These are phyloP conservation scores for Primulina huaijiensis DNA, from an alignment of 257 asterid species.

Conservation along the genomic window DNA sequence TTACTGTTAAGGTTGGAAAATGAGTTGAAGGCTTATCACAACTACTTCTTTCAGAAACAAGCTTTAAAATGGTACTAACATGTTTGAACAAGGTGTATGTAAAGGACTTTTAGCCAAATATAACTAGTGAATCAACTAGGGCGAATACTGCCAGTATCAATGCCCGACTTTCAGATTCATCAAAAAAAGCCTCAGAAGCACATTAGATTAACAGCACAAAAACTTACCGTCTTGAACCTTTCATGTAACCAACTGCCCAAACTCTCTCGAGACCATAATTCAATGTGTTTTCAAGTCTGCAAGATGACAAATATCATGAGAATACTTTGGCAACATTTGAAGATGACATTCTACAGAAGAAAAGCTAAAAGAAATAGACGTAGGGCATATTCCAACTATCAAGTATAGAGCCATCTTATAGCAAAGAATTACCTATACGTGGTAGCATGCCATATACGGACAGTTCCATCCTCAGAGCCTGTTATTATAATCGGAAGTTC, in stretches of 20 bases:
- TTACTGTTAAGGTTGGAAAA: conserved; percentile 10
- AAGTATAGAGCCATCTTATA: conserved; percentile 18
- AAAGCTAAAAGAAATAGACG: conserved; percentile 1
- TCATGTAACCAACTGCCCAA: conserved; percentile 93
- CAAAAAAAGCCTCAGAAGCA: conserved; percentile 21
- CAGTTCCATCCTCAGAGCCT: conserved; percentile 99
- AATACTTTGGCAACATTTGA: conserved; percentile 5
- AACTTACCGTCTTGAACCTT: conserved; percentile 86
- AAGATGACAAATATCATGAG: conserved; percentile 31
- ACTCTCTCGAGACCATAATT: conserved; percentile 98
- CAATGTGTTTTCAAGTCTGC: conserved; percentile 93
- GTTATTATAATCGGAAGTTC: conserved; percentile 97
- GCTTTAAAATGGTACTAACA: neutral
- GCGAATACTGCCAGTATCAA: conserved; percentile 2
- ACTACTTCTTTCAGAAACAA: conserved; percentile 11
- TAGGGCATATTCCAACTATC: neutral
- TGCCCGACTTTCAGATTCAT: conserved; percentile 12
- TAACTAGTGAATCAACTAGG: neutral
- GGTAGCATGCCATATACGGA: conserved; percentile 98
- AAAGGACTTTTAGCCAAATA: conserved; percentile 18
- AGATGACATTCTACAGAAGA: conserved; percentile 19
- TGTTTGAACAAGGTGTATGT: conserved; percentile 16
- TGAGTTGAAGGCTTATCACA: conserved; percentile 9
- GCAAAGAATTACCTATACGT: conserved; percentile 66
- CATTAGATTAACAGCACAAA: conserved; percentile 12